A percentile compares a stretch with the other conserved stretches of the same genome.
phyloP scores from a whole-genome alignment of 352 stramenopile species.

The Lagenidium sp. region DNA sequence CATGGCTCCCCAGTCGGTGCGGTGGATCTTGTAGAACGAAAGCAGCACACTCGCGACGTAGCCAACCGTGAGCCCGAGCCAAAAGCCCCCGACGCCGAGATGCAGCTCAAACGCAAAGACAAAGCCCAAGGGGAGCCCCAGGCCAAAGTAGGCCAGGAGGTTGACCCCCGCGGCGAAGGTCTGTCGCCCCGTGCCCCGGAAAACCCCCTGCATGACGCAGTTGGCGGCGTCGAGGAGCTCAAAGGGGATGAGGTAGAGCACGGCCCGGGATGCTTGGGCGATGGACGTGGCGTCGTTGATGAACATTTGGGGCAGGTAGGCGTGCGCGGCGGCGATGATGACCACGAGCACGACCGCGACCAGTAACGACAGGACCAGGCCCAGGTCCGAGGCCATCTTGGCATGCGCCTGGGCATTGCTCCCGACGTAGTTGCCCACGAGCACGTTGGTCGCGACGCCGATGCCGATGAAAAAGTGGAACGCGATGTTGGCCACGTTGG shows the following conservation, averaged over 20 bases:
- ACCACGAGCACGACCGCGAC: constrained; percentile 19
- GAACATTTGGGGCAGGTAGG: constrained; percentile 21
- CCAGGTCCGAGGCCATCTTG: not conserved
- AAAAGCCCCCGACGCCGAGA: constrained; percentile 43
- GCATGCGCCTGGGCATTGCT: not conserved
- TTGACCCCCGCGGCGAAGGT: constrained; percentile 49
- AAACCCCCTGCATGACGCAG: constrained; percentile 51
- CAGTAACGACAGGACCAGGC: constrained; percentile 21
- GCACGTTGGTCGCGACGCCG: not conserved
- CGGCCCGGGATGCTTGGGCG: constrained; percentile 20
- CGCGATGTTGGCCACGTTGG: constrained; percentile 9
- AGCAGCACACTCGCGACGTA: not conserved
- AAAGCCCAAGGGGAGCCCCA: constrained; percentile 58
- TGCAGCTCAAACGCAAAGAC: constrained; percentile 38
- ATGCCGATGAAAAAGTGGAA: constrained; percentile 4
- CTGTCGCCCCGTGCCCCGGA: constrained; percentile 53
- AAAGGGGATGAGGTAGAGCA: constrained; percentile 34
- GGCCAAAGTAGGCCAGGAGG: constrained; percentile 64
- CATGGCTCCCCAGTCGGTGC: not conserved
- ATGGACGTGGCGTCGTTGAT: constrained; percentile 38
- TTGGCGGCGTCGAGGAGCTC: constrained; percentile 45
- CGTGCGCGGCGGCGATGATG: constrained; percentile 14
- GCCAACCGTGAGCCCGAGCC: constrained; percentile 40
- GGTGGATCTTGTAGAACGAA: not conserved
- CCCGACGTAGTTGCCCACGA: not conserved